These are phyloP conservation scores for Aspergillus nomiae DNA, from an alignment of 2,329 filamentous ascomycete species.

Conservation along the genomic window DNA sequence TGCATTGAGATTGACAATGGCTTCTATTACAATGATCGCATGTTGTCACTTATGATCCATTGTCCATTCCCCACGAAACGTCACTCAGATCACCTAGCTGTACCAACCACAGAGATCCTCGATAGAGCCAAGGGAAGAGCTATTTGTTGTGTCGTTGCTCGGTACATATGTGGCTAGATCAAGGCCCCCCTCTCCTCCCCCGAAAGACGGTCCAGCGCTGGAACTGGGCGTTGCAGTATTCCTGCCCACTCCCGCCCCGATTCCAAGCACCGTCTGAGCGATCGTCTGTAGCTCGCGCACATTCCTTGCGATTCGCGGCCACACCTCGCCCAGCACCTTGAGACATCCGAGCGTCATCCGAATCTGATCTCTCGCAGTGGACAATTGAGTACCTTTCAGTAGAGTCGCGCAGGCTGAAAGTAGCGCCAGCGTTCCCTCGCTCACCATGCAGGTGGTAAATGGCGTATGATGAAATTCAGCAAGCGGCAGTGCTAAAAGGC, in stretches of 20 bases:
- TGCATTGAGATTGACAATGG: too few relatives aligned
- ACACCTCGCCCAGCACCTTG: slow-evolving; percentile 38
- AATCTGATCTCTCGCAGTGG: slow-evolving; percentile 45
- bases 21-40: too few relatives aligned
- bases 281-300: slow-evolving; percentile 45
- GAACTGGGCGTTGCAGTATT: not conserved
- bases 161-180: not conserved
- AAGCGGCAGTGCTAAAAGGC: slow-evolving; percentile 40
- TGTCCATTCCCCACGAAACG: not conserved
- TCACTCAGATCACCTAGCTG: slow-evolving; percentile 9
- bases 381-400: slow-evolving; percentile 34
- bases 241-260: slow-evolving; percentile 6
- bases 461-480: slow-evolving; percentile 41
- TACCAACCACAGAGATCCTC: slow-evolving; percentile 4
- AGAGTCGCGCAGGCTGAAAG: slow-evolving; percentile 42
- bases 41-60: not conserved
- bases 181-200: not conserved
- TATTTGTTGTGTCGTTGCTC: not conserved
- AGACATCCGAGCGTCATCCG: slow-evolving; percentile 47
- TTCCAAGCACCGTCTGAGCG: slow-evolving; percentile 33
- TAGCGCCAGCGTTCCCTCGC: slow-evolving; percentile 36
- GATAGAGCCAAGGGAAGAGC: not conserved
- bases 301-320: slow-evolving; percentile 41
- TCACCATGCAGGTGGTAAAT: slow-evolving; percentile 47
- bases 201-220: slow-evolving; percentile 3